phyloP scores from a whole-genome alignment of 768 basidiomycete genomes.

The Auriscalpium orientale region DNA sequence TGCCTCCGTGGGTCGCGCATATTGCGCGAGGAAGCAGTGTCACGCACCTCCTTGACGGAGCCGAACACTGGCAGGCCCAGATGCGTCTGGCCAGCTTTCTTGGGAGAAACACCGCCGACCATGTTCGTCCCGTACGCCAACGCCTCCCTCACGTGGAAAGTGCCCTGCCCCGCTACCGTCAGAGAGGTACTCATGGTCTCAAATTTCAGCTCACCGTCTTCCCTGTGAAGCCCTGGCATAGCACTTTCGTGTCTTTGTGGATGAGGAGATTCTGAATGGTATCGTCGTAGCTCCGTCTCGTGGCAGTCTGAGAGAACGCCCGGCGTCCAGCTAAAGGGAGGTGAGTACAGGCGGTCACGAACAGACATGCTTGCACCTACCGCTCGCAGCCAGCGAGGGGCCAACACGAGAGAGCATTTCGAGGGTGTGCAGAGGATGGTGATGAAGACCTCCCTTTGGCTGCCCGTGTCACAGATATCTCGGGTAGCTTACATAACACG shows the following conservation, averaged over 20 bases:
- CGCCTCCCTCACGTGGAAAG: slow-evolving; percentile 93
- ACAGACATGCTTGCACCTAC: slow-evolving; percentile 29
- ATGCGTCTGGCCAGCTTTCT: slow-evolving; percentile 94
- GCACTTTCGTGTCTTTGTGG: slow-evolving; percentile 90
- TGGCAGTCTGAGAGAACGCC: slow-evolving; percentile 71
- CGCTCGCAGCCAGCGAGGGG: slow-evolving; percentile 43
- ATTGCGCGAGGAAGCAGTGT: neutral
- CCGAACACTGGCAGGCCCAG: slow-evolving; percentile 94
- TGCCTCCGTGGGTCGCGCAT: neutral
- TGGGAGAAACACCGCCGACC: slow-evolving; percentile 95
- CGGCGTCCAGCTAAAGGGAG: slow-evolving; percentile 53
- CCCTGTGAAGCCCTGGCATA: slow-evolving; percentile 87
- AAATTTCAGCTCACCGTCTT: slow-evolving; percentile 62
- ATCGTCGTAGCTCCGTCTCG: slow-evolving; percentile 75
- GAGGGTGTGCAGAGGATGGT: neutral
- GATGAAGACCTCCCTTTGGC: neutral
- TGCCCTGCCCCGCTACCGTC: slow-evolving; percentile 48
- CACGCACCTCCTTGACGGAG: slow-evolving; percentile 75
- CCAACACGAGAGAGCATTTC: slow-evolving; percentile 58
- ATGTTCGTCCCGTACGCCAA: slow-evolving; percentile 93
- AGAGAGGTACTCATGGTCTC: neutral
- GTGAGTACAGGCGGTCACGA: neutral
- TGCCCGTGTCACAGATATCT: too few species aligned
- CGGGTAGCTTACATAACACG: too few species aligned
- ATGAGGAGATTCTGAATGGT: slow-evolving; percentile 89